Conservation (phyloP, 2,329 filamentous ascomycete species). For the Sarocladiaceae sp. region DNA sequence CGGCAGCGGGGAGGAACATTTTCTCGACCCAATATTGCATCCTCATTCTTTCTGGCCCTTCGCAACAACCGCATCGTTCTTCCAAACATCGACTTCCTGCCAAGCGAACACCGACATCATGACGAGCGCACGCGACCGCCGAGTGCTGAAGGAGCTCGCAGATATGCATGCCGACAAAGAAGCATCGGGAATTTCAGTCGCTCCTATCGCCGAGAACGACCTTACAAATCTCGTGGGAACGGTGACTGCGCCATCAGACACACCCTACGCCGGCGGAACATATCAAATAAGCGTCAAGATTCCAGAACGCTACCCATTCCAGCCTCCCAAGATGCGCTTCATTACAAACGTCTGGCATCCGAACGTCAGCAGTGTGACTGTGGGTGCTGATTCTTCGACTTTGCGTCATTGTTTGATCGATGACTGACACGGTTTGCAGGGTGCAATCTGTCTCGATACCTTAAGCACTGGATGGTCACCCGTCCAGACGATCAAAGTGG, state of each 20-base stretch:
- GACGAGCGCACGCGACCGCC: constrained; percentile 50
- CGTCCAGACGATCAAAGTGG: constrained; percentile 93
- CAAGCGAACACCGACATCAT: constrained; percentile 25
- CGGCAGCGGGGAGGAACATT: too few relatives aligned
- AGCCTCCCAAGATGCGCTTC: constrained; percentile 86
- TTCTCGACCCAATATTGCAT: too few relatives aligned
- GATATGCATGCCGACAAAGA: constrained; percentile 70
- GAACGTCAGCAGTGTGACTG: constrained; percentile 91
- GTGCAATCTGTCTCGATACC: constrained; percentile 94
- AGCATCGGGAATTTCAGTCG: constrained; percentile 71
- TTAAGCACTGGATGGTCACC: constrained; percentile 89
- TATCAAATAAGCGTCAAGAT: constrained; percentile 84
- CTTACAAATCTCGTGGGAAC: constrained; percentile 78
- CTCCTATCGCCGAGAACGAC: constrained; percentile 57
- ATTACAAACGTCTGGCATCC: constrained; percentile 95
- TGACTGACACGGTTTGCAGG: constrained; percentile 46
- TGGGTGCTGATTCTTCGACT: constrained; percentile 38
- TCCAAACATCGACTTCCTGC: background rate
- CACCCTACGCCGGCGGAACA: constrained; percentile 84
- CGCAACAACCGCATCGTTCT: background rate
- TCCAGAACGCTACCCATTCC: constrained; percentile 87
- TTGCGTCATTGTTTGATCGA: background rate
- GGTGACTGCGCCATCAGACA: constrained; percentile 85
- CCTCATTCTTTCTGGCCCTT: too few relatives aligned
- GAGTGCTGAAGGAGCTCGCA: constrained; percentile 70